phyloP scores from a whole-genome alignment of 1,139 yeast species.

The Yamadazyma siamensis region DNA sequence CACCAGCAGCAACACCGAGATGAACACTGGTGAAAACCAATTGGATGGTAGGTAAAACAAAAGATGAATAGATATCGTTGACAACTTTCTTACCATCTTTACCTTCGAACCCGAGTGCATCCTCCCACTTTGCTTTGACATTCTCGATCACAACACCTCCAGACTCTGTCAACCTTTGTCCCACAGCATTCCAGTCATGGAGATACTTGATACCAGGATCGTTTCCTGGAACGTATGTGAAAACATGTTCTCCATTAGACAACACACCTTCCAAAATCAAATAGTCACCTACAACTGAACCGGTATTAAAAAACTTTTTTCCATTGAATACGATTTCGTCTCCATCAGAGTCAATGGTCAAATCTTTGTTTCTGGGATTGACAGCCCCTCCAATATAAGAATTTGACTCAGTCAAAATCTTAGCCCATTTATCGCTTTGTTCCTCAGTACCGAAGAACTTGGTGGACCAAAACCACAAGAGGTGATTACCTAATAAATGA shows the following conservation, averaged over 20 bases:
- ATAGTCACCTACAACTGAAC: background rate
- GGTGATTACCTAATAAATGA: no score
- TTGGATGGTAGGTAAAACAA: background rate
- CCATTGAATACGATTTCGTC: constrained; percentile 1
- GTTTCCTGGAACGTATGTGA: background rate
- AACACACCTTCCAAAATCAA: constrained; percentile 1
- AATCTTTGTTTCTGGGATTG: background rate
- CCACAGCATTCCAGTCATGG: background rate
- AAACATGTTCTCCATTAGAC: background rate
- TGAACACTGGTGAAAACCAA: background rate
- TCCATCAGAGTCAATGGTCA: background rate
- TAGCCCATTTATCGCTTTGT: background rate
- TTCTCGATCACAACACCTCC: constrained; percentile 1
- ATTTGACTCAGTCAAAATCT: constrained; percentile 1
- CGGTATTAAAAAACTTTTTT: background rate
- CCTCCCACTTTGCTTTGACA: constrained; percentile 1
- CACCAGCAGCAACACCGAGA: constrained; percentile 1
- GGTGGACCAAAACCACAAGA: constrained; percentile 1
- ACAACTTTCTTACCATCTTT: background rate
- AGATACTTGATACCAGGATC: constrained; percentile 1
- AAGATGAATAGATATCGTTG: background rate
- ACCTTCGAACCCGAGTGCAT: background rate
- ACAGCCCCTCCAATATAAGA: constrained; percentile 1
- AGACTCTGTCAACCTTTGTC: constrained; percentile 1
- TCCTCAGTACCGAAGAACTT: constrained; percentile 1